phyloP scores from a whole-genome alignment of 2,329 filamentous ascomycete species.

The Penicillium sp. region DNA sequence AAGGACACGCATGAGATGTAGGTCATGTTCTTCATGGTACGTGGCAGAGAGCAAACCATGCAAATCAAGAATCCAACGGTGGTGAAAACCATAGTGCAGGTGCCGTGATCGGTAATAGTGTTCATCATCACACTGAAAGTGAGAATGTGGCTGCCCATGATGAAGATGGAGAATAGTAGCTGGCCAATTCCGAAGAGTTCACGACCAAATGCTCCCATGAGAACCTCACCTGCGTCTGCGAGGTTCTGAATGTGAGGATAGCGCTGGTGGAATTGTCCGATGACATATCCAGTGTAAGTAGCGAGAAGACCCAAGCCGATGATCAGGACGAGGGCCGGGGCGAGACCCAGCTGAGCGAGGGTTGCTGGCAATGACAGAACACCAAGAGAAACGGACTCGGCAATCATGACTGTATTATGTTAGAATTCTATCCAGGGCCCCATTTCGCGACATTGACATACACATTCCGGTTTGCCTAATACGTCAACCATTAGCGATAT shows the following conservation, averaged over 20 bases:
- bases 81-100: conserved; percentile 65
- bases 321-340: conserved; percentile 53
- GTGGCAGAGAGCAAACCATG: conserved; percentile 59
- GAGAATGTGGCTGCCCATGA: conserved; percentile 70
- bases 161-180: conserved; percentile 65
- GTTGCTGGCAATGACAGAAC: conserved; percentile 21
- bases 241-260: conserved; percentile 66
- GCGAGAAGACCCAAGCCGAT: conserved; percentile 57
- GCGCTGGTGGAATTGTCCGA: conserved; percentile 58
- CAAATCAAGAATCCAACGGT: conserved; percentile 61
- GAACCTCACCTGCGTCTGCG: conserved; percentile 65
- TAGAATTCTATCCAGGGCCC: not conserved
- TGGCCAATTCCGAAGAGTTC: conserved; percentile 65
- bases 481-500: not conserved
- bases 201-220: conserved; percentile 61
- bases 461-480: conserved; percentile 25
- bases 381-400: conserved; percentile 24
- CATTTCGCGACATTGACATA: conserved; percentile 8
- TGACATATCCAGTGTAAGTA: conserved; percentile 60
- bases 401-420: conserved; percentile 22
- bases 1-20: conserved; percentile 58
- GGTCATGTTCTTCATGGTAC: conserved; percentile 63
- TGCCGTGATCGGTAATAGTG: conserved; percentile 60
- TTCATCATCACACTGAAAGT: conserved; percentile 70
- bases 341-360: conserved; percentile 20